A percentile compares a stretch with the other conserved stretches of the same genome.
phyloP scores from a whole-genome alignment of 495 filamentous ascomycete genomes.

The Monascus purpureus region DNA sequence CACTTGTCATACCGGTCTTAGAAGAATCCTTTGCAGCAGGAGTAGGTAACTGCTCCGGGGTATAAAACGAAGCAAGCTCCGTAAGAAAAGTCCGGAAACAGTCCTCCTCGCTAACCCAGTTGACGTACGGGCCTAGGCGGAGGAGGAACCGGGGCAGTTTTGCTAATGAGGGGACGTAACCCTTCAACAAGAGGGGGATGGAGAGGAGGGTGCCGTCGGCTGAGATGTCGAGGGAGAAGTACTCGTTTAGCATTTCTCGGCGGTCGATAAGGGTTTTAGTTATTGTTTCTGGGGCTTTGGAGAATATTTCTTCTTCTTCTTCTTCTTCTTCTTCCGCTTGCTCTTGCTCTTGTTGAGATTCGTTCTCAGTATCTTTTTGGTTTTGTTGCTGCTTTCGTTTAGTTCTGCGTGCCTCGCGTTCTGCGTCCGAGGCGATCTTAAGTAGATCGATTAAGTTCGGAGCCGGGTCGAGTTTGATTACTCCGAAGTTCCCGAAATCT shows the following conservation, averaged over 20 bases:
- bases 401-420: slow-evolving; percentile 18
- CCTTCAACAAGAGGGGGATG: slow-evolving; percentile 77
- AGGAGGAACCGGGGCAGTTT: slow-evolving; percentile 87
- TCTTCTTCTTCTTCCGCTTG: slow-evolving; percentile 14
- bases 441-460: slow-evolving; percentile 60
- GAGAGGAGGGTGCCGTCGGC: slow-evolving; percentile 59
- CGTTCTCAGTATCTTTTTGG: slow-evolving; percentile 12
- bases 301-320: slow-evolving; percentile 47
- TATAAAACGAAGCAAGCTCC: slow-evolving; percentile 87
- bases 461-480: slow-evolving; percentile 65
- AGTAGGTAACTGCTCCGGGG: slow-evolving; percentile 67
- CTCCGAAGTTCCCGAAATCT: slow-evolving; percentile 90
- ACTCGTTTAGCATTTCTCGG: slow-evolving; percentile 80
- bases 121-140: slow-evolving; percentile 71
- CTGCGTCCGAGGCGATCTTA: slow-evolving; percentile 54
- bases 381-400: slow-evolving; percentile 2
- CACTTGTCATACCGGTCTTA: background rate
- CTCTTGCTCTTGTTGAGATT: slow-evolving; percentile 4
- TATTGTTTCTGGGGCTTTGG: slow-evolving; percentile 48
- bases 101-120: slow-evolving; percentile 71
- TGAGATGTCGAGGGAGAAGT: slow-evolving; percentile 78
- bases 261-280: slow-evolving; percentile 51
- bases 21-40: slow-evolving; percentile 19
- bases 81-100: slow-evolving; percentile 78
- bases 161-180: slow-evolving; percentile 69